Percentiles rank a stretch among this genome's conserved stretches.
These are phyloP conservation scores for Alternaria longipes DNA, from an alignment of 2,329 filamentous ascomycete species.

Conservation along the genomic window DNA sequence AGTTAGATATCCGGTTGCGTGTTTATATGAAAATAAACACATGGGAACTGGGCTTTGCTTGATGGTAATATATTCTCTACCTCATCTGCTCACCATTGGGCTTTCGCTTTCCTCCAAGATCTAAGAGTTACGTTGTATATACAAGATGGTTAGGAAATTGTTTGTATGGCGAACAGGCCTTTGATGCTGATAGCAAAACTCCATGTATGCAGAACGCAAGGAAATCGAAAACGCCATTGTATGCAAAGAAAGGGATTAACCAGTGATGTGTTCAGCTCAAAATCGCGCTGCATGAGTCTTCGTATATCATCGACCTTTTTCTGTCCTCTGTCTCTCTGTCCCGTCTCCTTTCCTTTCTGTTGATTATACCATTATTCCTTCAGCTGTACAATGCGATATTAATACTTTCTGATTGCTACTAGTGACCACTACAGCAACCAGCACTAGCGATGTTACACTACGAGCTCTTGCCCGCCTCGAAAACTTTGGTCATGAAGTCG, in stretches of 20 bases:
- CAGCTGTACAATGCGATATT: slow-evolving; percentile 3
- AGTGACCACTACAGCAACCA: background rate
- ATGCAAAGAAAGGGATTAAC: background rate
- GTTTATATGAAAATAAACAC: background rate
- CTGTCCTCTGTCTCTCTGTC: background rate
- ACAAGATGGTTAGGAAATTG: background rate
- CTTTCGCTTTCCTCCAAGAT: background rate
- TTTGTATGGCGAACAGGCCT: slow-evolving; percentile 2
- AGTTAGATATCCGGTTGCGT: background rate
- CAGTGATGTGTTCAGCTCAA: slow-evolving; percentile 10
- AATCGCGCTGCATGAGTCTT: slow-evolving; percentile 16
- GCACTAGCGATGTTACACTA: background rate
- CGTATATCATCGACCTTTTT: slow-evolving; percentile 15
- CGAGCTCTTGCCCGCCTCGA: slow-evolving; percentile 45
- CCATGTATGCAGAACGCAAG: slow-evolving; percentile 2
- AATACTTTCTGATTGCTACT: slow-evolving; percentile 1
- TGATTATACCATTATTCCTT: background rate
- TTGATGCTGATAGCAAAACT: background rate
- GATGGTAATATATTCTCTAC: background rate
- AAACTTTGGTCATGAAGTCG: slow-evolving; percentile 46
- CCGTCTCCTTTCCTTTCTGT: background rate
- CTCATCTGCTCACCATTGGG: background rate
- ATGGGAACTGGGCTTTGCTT: background rate
- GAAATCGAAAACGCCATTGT: background rate
- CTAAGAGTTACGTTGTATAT: background rate